Evolutionary conservation across 805 yeast species (phyloP).

Genomic region (Lachancea sp.): DNA sequence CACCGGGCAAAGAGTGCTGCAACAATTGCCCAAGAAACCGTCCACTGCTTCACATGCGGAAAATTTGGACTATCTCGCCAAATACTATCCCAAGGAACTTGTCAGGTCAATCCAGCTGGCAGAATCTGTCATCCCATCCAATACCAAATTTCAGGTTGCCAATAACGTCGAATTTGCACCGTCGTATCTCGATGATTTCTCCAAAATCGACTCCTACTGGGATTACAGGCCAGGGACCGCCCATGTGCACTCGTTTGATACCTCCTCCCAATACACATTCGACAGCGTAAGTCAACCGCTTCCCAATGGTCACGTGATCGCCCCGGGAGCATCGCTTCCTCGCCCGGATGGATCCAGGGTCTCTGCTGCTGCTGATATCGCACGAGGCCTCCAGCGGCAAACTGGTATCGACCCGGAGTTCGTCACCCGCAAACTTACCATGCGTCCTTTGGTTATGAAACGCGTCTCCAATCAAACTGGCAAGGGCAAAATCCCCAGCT

Average conservation of each 20-base stretch:
- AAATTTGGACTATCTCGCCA: conserved; percentile 39
- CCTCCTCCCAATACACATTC: conserved; percentile 18
- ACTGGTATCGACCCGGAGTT: conserved; percentile 63
- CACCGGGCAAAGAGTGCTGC: conserved; percentile 14
- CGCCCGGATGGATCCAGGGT: conserved; percentile 14
- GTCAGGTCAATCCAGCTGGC: conserved; percentile 77
- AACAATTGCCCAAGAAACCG: conserved; percentile 13
- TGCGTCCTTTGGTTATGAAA: conserved; percentile 65
- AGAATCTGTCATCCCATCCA: conserved; percentile 66
- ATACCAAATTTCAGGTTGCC: conserved; percentile 42
- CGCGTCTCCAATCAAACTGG: conserved; percentile 87
- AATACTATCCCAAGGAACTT: conserved; percentile 77
- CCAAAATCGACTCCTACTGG: conserved; percentile 68
- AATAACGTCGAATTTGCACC: conserved; percentile 58
- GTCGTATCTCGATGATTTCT: conserved; percentile 61
- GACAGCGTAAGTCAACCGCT: conserved; percentile 22
- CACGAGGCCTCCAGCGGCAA: conserved; percentile 49
- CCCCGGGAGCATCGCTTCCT: conserved; percentile 23
- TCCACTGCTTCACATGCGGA: conserved; percentile 21
- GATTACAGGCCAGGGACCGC: conserved; percentile 42
- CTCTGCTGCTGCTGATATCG: conserved; percentile 32
- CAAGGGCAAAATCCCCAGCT: conserved; percentile 80
- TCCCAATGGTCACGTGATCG: conserved; percentile 19
- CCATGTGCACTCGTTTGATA: conserved; percentile 18
- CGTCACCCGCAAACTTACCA: conserved; percentile 48